A percentile compares a stretch with the other conserved stretches of the same genome.
phyloP scores from a whole-genome alignment of 2,329 filamentous ascomycete species.

The Cryphonectria radicalis region DNA sequence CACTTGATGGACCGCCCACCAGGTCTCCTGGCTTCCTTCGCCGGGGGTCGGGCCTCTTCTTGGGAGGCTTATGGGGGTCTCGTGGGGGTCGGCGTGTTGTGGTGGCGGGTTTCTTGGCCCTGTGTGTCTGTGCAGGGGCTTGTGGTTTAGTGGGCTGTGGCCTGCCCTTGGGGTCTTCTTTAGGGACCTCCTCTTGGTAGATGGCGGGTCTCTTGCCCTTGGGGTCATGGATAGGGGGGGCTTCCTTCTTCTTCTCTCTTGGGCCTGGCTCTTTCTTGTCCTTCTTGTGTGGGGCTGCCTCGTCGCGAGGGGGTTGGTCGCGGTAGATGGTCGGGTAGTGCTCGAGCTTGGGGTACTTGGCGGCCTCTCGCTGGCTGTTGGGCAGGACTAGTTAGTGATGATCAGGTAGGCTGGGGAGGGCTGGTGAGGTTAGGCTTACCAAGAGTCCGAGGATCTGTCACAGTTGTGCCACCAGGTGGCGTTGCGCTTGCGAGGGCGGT shows the following conservation, averaged over 20 bases:
- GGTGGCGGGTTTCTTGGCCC: not conserved
- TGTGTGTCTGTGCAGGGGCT: not conserved
- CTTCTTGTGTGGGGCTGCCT: too few species aligned
- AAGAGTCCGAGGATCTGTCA: not conserved
- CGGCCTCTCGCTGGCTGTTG: not conserved
- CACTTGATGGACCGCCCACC: not conserved
- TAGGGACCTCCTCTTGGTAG: not conserved
- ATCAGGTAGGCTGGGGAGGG: not conserved
- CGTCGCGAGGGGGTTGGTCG: not conserved
- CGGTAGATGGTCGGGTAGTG: not conserved
- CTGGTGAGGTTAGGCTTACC: not conserved
- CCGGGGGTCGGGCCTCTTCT: not conserved
- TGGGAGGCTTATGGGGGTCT: not conserved
- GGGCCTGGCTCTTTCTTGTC: too few species aligned
- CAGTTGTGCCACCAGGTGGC: slow-evolving; percentile 12
- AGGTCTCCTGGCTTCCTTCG: not conserved
- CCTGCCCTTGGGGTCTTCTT: not conserved
- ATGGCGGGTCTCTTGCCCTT: not conserved
- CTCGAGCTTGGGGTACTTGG: not conserved
- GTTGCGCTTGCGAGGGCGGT: not conserved
- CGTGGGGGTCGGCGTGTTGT: too few species aligned
- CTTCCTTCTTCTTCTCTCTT: not conserved
- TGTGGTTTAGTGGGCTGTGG: too few species aligned
- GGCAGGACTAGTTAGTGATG: not conserved
- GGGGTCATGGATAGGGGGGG: not conserved